Evolutionary conservation across 1,139 yeast genomes (phyloP).

Genomic region (Wickerhamomyces sp.): DNA sequence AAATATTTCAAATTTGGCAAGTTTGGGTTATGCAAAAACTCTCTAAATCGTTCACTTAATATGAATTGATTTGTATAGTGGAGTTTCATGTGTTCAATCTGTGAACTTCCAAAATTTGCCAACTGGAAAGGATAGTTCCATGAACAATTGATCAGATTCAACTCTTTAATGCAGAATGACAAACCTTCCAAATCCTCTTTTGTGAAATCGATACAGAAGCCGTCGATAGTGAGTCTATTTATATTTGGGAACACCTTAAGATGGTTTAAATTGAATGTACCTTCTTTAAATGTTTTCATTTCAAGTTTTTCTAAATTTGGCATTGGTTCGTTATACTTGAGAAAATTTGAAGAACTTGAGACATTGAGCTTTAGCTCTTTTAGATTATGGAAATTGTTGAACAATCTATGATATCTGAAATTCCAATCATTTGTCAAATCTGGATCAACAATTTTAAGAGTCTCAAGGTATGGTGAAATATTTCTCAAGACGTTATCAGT

Average conservation of each 20-base stretch:
- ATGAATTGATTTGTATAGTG: conserved; percentile 26
- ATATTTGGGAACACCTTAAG: conserved; percentile 22
- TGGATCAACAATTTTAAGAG: conserved; percentile 20
- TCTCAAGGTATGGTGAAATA: conserved; percentile 16
- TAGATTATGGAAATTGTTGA: conserved; percentile 17
- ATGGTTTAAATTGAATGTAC: conserved; percentile 26
- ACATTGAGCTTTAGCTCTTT: conserved; percentile 18
- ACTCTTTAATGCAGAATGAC: conserved; percentile 9
- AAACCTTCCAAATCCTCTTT: conserved; percentile 18
- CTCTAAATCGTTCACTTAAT: conserved; percentile 27
- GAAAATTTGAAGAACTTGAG: conserved; percentile 26
- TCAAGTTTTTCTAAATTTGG: conserved; percentile 16
- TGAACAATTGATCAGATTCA: conserved; percentile 25
- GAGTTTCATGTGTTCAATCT: conserved; percentile 19
- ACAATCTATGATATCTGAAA: conserved; percentile 24
- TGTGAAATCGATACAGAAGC: conserved; percentile 26
- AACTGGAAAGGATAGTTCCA: conserved; percentile 30
- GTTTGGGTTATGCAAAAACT: conserved; percentile 23
- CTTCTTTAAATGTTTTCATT: conserved; percentile 17
- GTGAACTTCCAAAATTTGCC: conserved; percentile 21
- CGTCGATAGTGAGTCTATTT: conserved; percentile 18
- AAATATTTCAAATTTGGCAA: conserved; percentile 22
- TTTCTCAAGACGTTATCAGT: not conserved
- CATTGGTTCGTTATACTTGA: conserved; percentile 24
- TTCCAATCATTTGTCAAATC: conserved; percentile 28